Percentiles rank a stretch among this genome's conserved stretches.
Evolutionary conservation across 257 asterid genomes (phyloP).

Genomic region (Linaria vulgaris): DNA sequence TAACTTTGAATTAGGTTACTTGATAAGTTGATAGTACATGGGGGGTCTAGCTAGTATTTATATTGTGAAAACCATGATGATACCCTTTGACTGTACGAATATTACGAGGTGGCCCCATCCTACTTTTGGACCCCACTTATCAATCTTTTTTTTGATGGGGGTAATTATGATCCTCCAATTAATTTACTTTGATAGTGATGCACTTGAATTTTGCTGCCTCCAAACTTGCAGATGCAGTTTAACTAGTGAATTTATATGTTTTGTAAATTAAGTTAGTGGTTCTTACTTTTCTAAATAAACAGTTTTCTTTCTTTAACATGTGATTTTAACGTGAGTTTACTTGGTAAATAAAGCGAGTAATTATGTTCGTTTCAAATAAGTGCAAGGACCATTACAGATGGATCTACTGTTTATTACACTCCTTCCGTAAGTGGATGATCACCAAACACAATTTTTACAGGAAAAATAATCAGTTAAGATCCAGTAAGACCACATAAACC

Average conservation of each 20-base stretch:
- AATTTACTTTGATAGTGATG: slow-evolving; percentile 1
- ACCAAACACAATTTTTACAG: slow-evolving; percentile 32
- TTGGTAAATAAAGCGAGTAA: slow-evolving; percentile 8
- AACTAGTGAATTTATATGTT: slow-evolving; percentile 2
- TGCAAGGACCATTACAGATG: slow-evolving; percentile 2
- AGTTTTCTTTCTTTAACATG: not conserved
- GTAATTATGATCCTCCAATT: not conserved
- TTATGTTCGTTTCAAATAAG: slow-evolving; percentile 19
- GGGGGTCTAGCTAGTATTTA: slow-evolving; percentile 40
- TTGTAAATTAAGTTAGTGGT: slow-evolving; percentile 1
- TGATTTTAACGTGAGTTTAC: not conserved
- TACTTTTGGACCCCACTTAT: slow-evolving; percentile 48
- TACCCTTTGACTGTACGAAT: slow-evolving; percentile 36
- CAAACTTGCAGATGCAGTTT: not conserved
- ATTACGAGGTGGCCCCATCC: slow-evolving; percentile 30
- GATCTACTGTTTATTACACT: slow-evolving; percentile 19
- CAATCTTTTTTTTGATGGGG: slow-evolving; percentile 26
- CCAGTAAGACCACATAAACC: slow-evolving; percentile 27
- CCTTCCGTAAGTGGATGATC: slow-evolving; percentile 32
- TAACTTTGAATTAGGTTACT: slow-evolving; percentile 5
- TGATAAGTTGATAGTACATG: slow-evolving; percentile 21
- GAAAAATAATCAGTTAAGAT: slow-evolving; percentile 14
- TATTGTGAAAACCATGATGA: slow-evolving; percentile 27
- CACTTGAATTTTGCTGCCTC: not conserved
- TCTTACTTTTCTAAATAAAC: not conserved